phyloP scores from a whole-genome alignment of 208 protist genomes.

The Leishmania amazonensis region DNA sequence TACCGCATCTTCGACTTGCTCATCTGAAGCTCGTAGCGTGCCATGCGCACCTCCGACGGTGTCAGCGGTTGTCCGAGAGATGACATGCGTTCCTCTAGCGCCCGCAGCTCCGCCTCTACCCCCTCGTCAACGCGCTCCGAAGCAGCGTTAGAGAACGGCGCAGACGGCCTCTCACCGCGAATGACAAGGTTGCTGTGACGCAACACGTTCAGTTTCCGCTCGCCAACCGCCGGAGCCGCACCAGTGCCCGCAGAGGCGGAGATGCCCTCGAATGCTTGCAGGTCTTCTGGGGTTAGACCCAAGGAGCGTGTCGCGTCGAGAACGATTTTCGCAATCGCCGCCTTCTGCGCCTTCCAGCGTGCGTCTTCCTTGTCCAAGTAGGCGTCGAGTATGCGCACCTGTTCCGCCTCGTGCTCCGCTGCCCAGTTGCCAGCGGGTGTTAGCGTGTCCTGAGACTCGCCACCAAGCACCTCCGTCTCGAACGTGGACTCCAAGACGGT shows the following conservation, averaged over 20 bases:
- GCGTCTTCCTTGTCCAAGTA: slow-evolving; percentile 64
- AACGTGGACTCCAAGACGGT: slow-evolving; percentile 81
- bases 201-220: slow-evolving; percentile 48
- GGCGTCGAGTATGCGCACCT: slow-evolving; percentile 64
- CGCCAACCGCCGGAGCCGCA: background rate
- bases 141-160: background rate
- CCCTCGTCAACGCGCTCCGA: background rate
- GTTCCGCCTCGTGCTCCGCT: slow-evolving; percentile 50
- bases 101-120: slow-evolving; percentile 47
- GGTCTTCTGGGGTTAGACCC: slow-evolving; percentile 53
- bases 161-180: slow-evolving; percentile 67
- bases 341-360: slow-evolving; percentile 80
- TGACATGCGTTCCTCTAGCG: slow-evolving; percentile 60
- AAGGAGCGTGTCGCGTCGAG: slow-evolving; percentile 47
- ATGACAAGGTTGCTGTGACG: slow-evolving; percentile 85
- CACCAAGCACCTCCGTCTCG: slow-evolving; percentile 62
- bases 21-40: slow-evolving; percentile 74
- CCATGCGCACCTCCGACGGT: slow-evolving; percentile 57
- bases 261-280: slow-evolving; percentile 47
- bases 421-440: slow-evolving; percentile 30
- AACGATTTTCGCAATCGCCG: slow-evolving; percentile 57
- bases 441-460: slow-evolving; percentile 40
- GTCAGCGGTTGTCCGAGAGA: slow-evolving; percentile 43
- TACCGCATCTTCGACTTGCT: slow-evolving; percentile 80
- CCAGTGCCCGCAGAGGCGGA: background rate